phyloP scores from a whole-genome alignment of 2,329 filamentous ascomycete genomes.

The Colletotrichum costaricense region DNA sequence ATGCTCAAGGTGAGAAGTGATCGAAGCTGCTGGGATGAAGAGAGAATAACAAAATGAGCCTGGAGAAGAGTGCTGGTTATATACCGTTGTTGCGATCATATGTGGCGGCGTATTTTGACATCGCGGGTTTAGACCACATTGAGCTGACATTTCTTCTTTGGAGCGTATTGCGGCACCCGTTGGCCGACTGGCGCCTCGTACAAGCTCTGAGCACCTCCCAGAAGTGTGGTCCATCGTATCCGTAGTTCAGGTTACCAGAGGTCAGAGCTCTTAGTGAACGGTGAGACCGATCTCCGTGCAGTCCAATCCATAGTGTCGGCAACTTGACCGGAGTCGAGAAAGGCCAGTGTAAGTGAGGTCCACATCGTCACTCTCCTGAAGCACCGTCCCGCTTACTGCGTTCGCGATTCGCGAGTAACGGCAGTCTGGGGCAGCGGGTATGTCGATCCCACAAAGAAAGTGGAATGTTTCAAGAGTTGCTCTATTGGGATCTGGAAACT shows the following conservation, averaged over 20 bases:
- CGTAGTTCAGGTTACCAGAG: slow-evolving; percentile 3
- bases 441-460: background rate
- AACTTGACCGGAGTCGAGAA: background rate
- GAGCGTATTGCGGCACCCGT: slow-evolving; percentile 6
- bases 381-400: background rate
- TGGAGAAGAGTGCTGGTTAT: background rate
- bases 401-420: background rate
- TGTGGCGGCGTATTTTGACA: background rate
- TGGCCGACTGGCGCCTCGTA: slow-evolving; percentile 22
- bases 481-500: background rate
- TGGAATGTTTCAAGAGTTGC: background rate
- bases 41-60: background rate
- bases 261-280: slow-evolving; percentile 18
- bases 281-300: slow-evolving; percentile 3
- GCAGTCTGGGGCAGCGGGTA: background rate
- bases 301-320: background rate
- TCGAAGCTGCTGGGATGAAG: slow-evolving; percentile 17
- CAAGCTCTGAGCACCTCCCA: slow-evolving; percentile 2
- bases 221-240: background rate
- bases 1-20: background rate
- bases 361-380: background rate
- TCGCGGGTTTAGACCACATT: background rate
- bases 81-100: background rate
- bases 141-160: background rate
- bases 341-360: background rate